phyloP scores from a whole-genome alignment of 164 flowering plant genomes.

The Taxillus chinensis region DNA sequence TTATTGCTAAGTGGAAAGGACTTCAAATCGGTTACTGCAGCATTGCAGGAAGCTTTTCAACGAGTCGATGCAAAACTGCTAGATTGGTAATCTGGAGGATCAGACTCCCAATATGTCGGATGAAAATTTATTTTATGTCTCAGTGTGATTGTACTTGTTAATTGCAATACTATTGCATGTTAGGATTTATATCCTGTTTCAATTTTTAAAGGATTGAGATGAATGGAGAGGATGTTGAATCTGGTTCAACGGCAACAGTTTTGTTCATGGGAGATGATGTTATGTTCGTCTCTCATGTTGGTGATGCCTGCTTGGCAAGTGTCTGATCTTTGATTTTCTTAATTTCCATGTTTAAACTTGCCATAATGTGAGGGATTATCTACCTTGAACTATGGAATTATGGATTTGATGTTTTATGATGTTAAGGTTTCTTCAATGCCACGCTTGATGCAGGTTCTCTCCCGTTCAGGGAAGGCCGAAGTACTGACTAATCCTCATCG shows the following conservation, averaged over 20 bases:
- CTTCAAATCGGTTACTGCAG: constrained; percentile 33
- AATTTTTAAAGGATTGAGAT: constrained; percentile 67
- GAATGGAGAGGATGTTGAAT: constrained; percentile 53
- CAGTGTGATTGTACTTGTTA: constrained; percentile 9
- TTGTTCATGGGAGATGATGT: constrained; percentile 48
- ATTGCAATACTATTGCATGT: constrained; percentile 10
- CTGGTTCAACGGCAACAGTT: constrained; percentile 94
- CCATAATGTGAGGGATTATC: neutral
- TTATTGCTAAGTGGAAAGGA: constrained; percentile 13
- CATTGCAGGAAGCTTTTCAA: constrained; percentile 61
- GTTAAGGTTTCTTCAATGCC: neutral
- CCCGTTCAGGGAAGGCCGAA: constrained; percentile 79
- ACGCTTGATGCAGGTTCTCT: constrained; percentile 46
- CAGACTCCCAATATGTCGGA: neutral
- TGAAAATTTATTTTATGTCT: neutral
- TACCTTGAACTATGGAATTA: neutral
- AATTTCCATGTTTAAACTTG: neutral
- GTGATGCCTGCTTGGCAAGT: constrained; percentile 77
- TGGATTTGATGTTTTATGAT: neutral
- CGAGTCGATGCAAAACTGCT: constrained; percentile 60
- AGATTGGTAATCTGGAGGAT: constrained; percentile 36
- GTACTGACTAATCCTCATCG: constrained; percentile 72
- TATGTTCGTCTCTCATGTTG: constrained; percentile 71
- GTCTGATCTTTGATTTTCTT: constrained; percentile 2
- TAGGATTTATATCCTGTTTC: constrained; percentile 20